Evolutionary conservation across 2,329 filamentous ascomycete species (phyloP).

Genomic region (Pezicula radicicola): DNA sequence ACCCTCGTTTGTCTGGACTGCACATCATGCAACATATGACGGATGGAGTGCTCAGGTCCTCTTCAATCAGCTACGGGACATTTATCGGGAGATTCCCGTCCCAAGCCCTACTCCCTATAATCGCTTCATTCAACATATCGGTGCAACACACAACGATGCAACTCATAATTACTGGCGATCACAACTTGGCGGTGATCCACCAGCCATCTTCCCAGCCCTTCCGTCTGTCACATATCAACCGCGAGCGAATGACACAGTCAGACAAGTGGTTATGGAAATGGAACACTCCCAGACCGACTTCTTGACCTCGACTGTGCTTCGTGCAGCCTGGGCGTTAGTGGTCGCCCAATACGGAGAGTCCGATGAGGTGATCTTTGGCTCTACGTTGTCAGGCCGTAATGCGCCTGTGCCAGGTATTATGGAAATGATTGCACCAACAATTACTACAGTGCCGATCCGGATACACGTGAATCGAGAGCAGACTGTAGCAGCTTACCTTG

Average conservation of each 20-base stretch:
- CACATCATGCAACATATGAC: conserved; percentile 12
- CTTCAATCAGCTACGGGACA: not conserved
- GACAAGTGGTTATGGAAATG: too few relatives aligned
- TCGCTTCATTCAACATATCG: too few relatives aligned
- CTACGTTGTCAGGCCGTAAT: conserved; percentile 37
- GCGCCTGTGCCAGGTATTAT: conserved; percentile 33
- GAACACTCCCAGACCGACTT: too few relatives aligned
- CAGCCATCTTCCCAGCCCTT: not conserved
- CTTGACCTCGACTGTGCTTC: not conserved
- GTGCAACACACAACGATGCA: too few relatives aligned
- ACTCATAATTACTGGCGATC: too few relatives aligned
- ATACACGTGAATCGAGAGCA: conserved; percentile 27
- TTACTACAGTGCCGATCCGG: conserved; percentile 38
- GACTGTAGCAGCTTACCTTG: conserved; percentile 37
- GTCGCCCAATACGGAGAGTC: not conserved
- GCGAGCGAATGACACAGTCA: too few relatives aligned
- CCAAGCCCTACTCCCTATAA: too few relatives aligned
- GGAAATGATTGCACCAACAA: conserved; percentile 25
- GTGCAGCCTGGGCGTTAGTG: conserved; percentile 2
- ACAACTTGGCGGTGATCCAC: not conserved
- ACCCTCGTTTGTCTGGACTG: conserved; percentile 8
- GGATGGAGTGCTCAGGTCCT: conserved; percentile 1
- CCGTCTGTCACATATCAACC: not conserved
- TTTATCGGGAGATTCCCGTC: too few relatives aligned
- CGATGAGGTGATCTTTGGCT: conserved; percentile 31